Evolutionary conservation across 805 yeast species (phyloP), one percentile per base, ranked within the genome.

Genomic region (Wickerhamiella galacta): DNA sequence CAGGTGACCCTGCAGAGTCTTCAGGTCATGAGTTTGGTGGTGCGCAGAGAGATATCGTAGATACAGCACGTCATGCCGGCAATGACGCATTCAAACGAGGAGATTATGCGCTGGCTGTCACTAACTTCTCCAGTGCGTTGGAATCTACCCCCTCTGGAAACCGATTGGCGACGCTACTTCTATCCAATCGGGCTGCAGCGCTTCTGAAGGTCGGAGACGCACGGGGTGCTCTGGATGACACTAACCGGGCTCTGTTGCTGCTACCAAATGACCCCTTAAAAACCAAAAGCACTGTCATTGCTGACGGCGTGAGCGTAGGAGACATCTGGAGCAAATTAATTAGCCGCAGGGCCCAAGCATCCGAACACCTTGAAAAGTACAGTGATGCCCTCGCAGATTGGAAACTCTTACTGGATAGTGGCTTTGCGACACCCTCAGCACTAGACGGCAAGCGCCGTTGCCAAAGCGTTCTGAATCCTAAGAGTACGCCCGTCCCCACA

Each of bases 361-460:
- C 73, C 25, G 99, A 90, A 54, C 71, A 72, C 52, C 47, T 72
- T 33, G 99, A 90, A 46, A 67, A 66, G 42, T 80, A 65, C 53
- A 49, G 62, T 35, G 73, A 66, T 5, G 75, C 95, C 0, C 58
- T 79, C 17, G 60, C 53, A 0, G 49, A 68, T 4, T 87, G 82
- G 61, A 66, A 64, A 37, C 52, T 59, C 21, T 60, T 85, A 32
- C 63, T 90, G 12, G 68, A 70, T 36, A 68, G 71, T 38, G 93
- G 93, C 0, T 68, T 68, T 16, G 66, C 73, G 2, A 68, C 71
- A 20, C 70, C 72, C 37, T 60, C 67, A 20, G 61, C 71, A 0
- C 56, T 87, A 66, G 94, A 80, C 31, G 93, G 87, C 2, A 82
- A 72, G 49, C 66, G 87, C 45, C 66, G 98, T 37, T 79, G 94